Base-by-base conservation (phyloP, 768 basidiomycete genomes). In the Tylopilus rubrobrunneus region DNA sequence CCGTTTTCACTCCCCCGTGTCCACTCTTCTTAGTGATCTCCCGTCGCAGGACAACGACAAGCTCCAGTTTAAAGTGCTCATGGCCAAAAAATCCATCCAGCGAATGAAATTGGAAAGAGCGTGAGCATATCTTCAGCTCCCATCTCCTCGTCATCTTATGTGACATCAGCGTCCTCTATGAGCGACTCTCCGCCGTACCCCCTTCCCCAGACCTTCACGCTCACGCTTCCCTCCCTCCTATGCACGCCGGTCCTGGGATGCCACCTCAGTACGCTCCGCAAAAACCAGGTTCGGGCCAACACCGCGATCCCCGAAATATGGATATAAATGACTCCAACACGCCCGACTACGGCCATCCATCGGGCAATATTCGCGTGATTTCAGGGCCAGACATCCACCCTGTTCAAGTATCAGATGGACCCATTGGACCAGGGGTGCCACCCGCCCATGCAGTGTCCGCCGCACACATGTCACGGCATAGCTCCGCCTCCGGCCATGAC, bases 51-150 rank as follows among this genome's bases (percentile, higher is more conserved):
- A 92, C 72, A 93, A 93, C 71, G 91, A 92, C 77, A 90, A 86
- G 72, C 79, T 93, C 55, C 82, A 87, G 66, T 83, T 85, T 77
- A 89, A 90, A 69, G 82, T 91, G 36, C 74, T 89, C 28, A 78
- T 85, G 66, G 83, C 89, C 29, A 92, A 88, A 71, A 84, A 85
- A 62, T 86, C 82, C 63, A 90, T 93, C 41, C 89, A 90, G 68
- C 79, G 91, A 40, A 87, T 92, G 82, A 87, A 90, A 71, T 76
- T 93, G 53, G 91, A 93, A 72, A 78, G 91, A 75, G 89, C 89
- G 91, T 92, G 63, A 76, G 89, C 83, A 54, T 56, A 49, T 56
- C 56, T 57, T 55, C 48, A 21, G 53, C 52, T 56, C 48, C 55
- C 54, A 52, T 63, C 64, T 21, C 23, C 56, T 61, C 55, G 36